Evolutionary conservation across 2,329 filamentous ascomycete genomes (phyloP).

Genomic region (Diaporthe helianthi): DNA sequence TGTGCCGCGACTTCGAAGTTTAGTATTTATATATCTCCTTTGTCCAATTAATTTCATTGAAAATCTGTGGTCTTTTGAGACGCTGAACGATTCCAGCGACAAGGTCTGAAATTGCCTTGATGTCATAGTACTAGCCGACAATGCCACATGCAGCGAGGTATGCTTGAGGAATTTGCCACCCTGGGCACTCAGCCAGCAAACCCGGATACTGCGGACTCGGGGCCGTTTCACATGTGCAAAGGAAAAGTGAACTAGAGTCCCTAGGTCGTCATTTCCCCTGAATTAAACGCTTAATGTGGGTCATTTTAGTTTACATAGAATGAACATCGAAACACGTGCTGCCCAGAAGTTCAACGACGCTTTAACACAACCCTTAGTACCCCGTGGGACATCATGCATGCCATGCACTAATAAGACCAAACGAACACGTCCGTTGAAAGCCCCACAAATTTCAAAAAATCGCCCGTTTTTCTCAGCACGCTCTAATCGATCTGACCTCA

Average conservation of each 20-base stretch:
- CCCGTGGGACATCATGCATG: not conserved
- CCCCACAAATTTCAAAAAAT: not conserved
- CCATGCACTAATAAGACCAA: conserved; percentile 16
- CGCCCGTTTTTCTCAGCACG: not conserved
- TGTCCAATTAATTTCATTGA: not conserved
- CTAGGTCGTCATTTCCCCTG: not conserved
- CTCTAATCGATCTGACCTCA: not conserved
- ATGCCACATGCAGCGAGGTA: not conserved
- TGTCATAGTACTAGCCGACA: not conserved
- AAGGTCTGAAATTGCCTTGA: not conserved
- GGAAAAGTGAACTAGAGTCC: not conserved
- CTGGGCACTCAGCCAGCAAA: not conserved
- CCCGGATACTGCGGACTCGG: not conserved
- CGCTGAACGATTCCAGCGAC: not conserved
- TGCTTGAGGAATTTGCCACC: conserved; percentile 8
- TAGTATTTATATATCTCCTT: not conserved
- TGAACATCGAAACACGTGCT: conserved; percentile 10
- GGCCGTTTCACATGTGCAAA: conserved; percentile 1
- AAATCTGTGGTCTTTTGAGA: not conserved
- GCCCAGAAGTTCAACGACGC: not conserved
- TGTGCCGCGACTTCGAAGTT: not conserved
- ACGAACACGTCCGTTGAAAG: not conserved
- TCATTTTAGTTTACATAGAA: not conserved
- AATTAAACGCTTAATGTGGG: not conserved
- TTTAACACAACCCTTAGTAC: not conserved